phyloP scores from a whole-genome alignment of 345 rosid species.

The Arabidopsis thaliana region DNA sequence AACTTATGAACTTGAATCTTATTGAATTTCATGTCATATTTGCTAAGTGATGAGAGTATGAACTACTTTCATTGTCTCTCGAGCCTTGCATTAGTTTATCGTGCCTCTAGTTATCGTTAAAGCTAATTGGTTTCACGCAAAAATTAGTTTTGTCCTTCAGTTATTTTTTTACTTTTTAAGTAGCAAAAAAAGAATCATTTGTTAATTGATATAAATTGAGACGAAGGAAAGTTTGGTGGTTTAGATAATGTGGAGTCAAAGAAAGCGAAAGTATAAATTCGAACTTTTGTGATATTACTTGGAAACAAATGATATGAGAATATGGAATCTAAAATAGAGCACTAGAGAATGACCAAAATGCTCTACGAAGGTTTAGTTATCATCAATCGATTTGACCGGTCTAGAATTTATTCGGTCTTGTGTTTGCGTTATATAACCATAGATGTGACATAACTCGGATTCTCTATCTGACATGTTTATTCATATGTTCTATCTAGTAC shows the following conservation, averaged over 20 bases:
- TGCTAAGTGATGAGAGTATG: neutral
- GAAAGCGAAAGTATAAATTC: neutral
- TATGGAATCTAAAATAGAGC: neutral
- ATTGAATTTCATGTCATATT: neutral
- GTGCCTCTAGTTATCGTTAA: too few species aligned
- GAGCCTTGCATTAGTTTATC: neutral
- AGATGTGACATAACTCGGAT: slow-evolving; percentile 21
- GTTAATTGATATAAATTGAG: neutral
- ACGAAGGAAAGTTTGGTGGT: neutral
- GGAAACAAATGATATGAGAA: neutral
- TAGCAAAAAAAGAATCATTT: too few species aligned
- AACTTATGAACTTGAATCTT: neutral
- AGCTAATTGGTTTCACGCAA: too few species aligned
- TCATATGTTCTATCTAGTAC: neutral
- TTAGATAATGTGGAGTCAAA: neutral
- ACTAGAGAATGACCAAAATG: neutral
- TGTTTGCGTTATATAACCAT: neutral
- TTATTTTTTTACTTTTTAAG: too few species aligned
- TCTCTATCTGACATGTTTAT: slow-evolving; percentile 8
- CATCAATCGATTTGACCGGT: slow-evolving; percentile 15
- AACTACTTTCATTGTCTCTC: neutral
- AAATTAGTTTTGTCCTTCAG: too few species aligned
- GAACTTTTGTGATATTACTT: neutral
- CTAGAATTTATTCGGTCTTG: slow-evolving; percentile 5
- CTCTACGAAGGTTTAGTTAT: neutral